These are phyloP conservation scores for Boletus semigastroideus DNA, from an alignment of 1,284 basidiomycete species.

Conservation along the genomic window DNA sequence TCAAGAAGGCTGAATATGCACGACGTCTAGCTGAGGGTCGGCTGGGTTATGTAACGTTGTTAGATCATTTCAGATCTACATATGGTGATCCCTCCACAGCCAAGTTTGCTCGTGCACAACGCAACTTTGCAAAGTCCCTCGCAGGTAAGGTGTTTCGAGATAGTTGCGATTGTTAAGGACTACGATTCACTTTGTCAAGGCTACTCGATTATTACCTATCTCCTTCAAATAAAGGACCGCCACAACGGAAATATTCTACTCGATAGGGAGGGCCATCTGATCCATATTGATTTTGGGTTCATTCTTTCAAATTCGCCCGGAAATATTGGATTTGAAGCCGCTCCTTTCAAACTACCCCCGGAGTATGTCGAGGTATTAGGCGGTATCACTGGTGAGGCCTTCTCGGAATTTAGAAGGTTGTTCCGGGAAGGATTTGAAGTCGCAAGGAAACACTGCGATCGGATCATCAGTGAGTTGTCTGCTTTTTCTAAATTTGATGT, in stretches of 20 bases:
- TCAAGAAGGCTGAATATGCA: conserved; percentile 98
- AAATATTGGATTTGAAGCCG: conserved; percentile 97
- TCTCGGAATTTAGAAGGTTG: conserved; percentile 81
- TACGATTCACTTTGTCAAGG: conserved; percentile 42
- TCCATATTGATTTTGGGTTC: conserved; percentile 99
- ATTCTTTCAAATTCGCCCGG: conserved; percentile 97
- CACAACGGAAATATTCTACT: conserved; percentile 99
- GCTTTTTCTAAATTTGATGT: conserved; percentile 1
- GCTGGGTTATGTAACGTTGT: conserved; percentile 81
- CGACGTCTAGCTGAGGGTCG: conserved; percentile 78
- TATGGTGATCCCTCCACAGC: conserved; percentile 89
- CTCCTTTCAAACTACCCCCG: conserved; percentile 93
- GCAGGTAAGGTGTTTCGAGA: conserved; percentile 55
- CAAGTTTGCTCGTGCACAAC: conserved; percentile 82
- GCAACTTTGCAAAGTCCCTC: conserved; percentile 92
- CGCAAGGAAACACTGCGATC: conserved; percentile 94
- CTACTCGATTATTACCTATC: conserved; percentile 93
- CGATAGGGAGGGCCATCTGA: conserved; percentile 90
- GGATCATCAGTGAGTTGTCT: conserved; percentile 81
- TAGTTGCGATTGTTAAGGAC: background rate
- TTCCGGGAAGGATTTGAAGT: conserved; percentile 95
- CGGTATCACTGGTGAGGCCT: conserved; percentile 77
- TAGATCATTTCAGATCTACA: conserved; percentile 88
- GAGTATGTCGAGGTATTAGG: conserved; percentile 98
- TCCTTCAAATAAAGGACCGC: conserved; percentile 97